These are phyloP conservation scores for Coemansia sp. DNA, from an alignment of 192 early-diverging fungal genomes.

Conservation along the genomic window DNA sequence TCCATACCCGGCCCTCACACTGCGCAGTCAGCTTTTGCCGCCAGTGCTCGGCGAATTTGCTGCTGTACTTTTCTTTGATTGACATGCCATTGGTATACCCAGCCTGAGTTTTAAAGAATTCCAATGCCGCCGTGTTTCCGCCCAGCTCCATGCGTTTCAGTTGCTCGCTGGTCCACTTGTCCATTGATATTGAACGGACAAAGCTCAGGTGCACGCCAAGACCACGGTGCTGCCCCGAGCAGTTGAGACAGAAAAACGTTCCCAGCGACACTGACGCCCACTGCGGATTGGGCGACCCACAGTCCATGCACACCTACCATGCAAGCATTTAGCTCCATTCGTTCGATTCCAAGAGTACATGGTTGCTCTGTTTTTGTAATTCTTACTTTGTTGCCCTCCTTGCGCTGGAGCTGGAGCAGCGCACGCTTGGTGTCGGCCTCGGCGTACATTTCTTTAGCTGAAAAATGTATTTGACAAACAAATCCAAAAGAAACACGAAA, in stretches of 20 bases:
- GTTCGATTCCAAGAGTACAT: not conserved
- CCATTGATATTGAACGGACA: conserved; percentile 99
- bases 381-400: conserved; percentile 44
- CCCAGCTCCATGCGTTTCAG: conserved; percentile 91
- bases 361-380: not conserved
- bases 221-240: conserved; percentile 86
- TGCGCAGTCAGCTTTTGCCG: conserved; percentile 83
- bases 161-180: conserved; percentile 95
- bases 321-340: not conserved
- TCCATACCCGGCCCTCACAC: conserved; percentile 61
- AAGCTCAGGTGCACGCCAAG: conserved; percentile 84
- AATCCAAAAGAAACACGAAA: not conserved
- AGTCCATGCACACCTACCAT: conserved; percentile 79
- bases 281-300: conserved; percentile 77
- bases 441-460: conserved; percentile 15
- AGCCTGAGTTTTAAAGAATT: conserved; percentile 81
- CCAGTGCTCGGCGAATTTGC: conserved; percentile 80
- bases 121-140: conserved; percentile 82
- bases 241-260: conserved; percentile 94
- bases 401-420: conserved; percentile 39
- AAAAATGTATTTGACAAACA: conserved; percentile 5
- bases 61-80: conserved; percentile 85
- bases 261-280: conserved; percentile 94
- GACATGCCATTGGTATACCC: conserved; percentile 74
- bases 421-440: conserved; percentile 37